Evolutionary conservation across 352 stramenopile genomes (phyloP), one percentile per base, ranked within the genome.

Genomic region (Peronospora tabacina): DNA sequence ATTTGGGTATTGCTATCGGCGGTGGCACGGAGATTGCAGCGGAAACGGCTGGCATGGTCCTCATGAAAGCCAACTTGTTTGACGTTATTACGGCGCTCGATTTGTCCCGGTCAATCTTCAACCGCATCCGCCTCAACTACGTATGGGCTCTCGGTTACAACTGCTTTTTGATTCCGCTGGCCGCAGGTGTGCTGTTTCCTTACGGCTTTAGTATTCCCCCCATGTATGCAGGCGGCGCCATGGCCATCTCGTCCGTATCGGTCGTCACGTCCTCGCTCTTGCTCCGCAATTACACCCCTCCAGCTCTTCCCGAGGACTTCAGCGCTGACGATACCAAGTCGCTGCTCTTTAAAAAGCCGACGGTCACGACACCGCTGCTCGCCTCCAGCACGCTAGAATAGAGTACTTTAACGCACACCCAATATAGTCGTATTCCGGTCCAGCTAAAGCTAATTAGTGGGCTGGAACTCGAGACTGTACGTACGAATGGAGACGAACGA

Each of bases 131-230:
- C 7, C 66, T 97, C 28, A 99, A 99, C 71, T 98, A 98, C 63
- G 68, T 98, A 22, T 99, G 94, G 94, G 95, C 96, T 0, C 72
- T 99, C 12, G 81, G 93, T 17, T 99, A 99, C 85, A 99, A 99
- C 68, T 81, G 87, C 13, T 63, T 99, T 49, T 75, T 95, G 29
- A 97, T 99, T 22, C 97, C 97, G 2, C 49, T 99, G 9, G 94
- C 97, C 11, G 96, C 95, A 1, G 97, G 97, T 44, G 77, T 98
- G 38, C 79, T 99, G 11, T 99, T 97, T 66, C 95, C 96, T 8
- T 90, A 93, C 29, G 85, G 94, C 36, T 82, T 94, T 42, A 79
- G 75, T 48, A 94, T 99, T 30, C 96, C 96, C 44, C 96, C 96
- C 28, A 97, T 96, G 72, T 89, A 98, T 51, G 95, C 95, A 20